Base-by-base conservation (phyloP, 192 early-diverging fungal genomes). In the Coemansia sp. region DNA sequence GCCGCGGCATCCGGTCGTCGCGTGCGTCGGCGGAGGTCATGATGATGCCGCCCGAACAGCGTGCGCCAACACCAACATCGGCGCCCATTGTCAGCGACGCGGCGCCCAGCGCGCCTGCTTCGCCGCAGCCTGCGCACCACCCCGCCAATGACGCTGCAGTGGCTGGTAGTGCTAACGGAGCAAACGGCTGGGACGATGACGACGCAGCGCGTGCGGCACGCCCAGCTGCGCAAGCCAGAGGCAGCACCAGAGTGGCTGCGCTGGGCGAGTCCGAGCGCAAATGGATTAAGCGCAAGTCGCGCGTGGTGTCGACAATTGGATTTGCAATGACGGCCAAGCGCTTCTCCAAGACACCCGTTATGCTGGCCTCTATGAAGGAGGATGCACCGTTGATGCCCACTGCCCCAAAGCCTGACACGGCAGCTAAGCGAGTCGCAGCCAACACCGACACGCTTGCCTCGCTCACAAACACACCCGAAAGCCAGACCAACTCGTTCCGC, bases 201-300 rank as follows among this genome's bases (percentile, higher is more conserved):
- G 68, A 41, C 13, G 43, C 43, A 12, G 54, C 42, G 19, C 52
- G n/a, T 8, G 36, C 60, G 43, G 32, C 65, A 41, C 61, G 54
- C 32, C 37, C 58, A 22, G 43, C 37, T 39, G 64, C 61, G 13
- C 12, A 26, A 22, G 26, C 12, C n/a, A 69, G 49, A 41, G 61
- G 36, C 59, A 63, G 45, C 73, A 54, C 21, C 61, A 69, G 21
- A 55, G 51, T 26, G 21, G 47, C 47, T 15, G 9, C 26, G 47
- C 62, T 46, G 19, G 65, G 37, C 1, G 67, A 42, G 3, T 26
- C 52, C 0, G 62, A 72, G 41, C 52, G 66, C 54, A 72, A 77
- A 63, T 77, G 74, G 74, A 73, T 82, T 42, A 76, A 82, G 71
- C 79, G 79, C 79, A 76, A 82, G 65, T 82, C 78, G 52, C 74